Evolutionary conservation across 768 basidiomycete species (phyloP), one percentile per base, ranked within the genome.

Genomic region (Cystofilobasidium ferigula): DNA sequence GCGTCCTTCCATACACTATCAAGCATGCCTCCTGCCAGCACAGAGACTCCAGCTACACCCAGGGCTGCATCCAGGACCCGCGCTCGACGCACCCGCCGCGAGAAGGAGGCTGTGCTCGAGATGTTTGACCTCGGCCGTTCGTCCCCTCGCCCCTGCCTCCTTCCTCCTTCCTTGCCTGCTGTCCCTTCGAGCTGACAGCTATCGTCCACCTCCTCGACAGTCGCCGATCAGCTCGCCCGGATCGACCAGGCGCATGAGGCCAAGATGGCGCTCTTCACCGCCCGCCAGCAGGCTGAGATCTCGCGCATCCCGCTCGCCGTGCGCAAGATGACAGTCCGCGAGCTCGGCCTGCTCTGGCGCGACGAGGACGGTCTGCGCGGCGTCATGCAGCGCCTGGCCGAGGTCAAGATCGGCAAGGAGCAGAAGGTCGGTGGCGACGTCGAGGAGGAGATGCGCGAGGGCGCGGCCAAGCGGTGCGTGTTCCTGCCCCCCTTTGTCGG

Each of bases 221-320:
- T 51, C 12, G 48, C 48, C 48, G 48, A 51, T 24, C 48, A 51
- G 48, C 48, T 51, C 24, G n/a, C 48, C 48, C 48, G 48, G 24
- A 7, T 51, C 48, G 48, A 51, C n/a, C 48, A 51, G 48, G 48
- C 48, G 7, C 26, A 51, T 24, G 48, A 13, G 48, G 48, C 48
- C 48, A 51, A 51, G 48, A 13, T 51, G 13, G 9, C 48, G 6
- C n/a, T 51, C 14, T 76, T 77, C 62, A 26, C 64, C 18, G 64
- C 73, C 20, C 72, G 76, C 10, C 73, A 75, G 69, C 73, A 72
- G 54, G 72, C 74, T 14, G 76, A 75, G 63, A 71, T 77, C 57
- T 40, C 73, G 32, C 61, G 68, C n/a, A 74, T 77, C 61, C 76
- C 76, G 2, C 64, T 70, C 38, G 72, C 74, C 43, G 47, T 76